Evolutionary conservation across 2,329 filamentous ascomycete species (phyloP), one percentile per base, ranked within the genome.

Genomic region (Fusarium circinatum): DNA sequence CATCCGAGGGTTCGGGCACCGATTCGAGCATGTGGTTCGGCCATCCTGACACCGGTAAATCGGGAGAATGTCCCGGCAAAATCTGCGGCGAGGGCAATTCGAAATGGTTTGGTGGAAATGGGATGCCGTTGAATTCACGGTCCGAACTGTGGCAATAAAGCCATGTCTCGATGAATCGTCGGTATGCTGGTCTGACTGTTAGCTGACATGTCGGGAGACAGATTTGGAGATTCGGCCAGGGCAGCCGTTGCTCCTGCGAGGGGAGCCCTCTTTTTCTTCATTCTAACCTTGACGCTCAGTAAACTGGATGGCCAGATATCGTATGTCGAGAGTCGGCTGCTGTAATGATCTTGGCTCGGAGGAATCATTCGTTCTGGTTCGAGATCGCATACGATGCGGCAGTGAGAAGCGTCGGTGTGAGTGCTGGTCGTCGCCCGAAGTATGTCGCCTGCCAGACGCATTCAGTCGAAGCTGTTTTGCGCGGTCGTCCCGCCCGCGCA

Each of bases 271-370:
- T 54, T 34, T 54, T 28, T 48, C 24, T 47, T 41, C 49, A 28
- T 41, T 59, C 57, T 78, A 79, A 87, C 86, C 86, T 74, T 85
- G 83, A 34, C 83, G 80, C 48, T 84, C 82, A 47, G 83, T 86
- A 71, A 88, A 88, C 60, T 88, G 86, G 48, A 88, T 83, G 11
- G 84, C 84, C 34, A 88, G 79, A 76, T 87, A 85, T 55, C 84
- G 83, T 55, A 88, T 85, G 65, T 86, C 85, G 22, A 84, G 74
- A 8, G 78, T 47, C 57, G 71, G 45, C 65, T 76, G 69, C 26
- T 77, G 70, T 22, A 74, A 71, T 24, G 75, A 74, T 54, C 71
- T 74, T 42, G 75, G 61, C 38, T 82, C 78, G 30, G 75, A 74
- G 22, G 74, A 68, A 42, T 73, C 74, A 34, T 62, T 68, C 14